Conservation (phyloP, 352 stramenopile species). For the Saprolegnia parasitica region DNA sequence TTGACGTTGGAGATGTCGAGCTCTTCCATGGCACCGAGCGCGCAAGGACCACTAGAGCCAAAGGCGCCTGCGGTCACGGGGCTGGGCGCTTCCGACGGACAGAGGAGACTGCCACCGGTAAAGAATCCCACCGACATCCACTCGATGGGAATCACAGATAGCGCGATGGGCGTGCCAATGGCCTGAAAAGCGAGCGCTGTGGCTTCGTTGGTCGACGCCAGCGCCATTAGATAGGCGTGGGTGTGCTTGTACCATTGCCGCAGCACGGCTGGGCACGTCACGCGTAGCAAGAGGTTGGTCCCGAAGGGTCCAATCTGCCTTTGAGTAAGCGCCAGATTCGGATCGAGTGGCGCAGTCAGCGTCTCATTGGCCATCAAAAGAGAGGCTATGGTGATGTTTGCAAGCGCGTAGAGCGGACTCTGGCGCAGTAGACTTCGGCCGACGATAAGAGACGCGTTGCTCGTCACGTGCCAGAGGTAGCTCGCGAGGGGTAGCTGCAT, state of each 20-base stretch:
- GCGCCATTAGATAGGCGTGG: not conserved
- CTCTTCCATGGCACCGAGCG: not conserved
- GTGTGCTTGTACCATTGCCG: not conserved
- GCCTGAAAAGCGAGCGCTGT: not conserved
- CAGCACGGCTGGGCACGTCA: not conserved
- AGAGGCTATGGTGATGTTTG: not conserved
- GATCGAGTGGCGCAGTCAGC: not conserved
- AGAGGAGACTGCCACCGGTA: not conserved
- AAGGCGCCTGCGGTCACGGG: not conserved
- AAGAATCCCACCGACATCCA: not conserved
- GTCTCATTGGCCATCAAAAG: not conserved
- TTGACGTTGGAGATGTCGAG: not conserved
- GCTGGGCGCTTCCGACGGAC: not conserved
- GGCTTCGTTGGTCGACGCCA: not conserved
- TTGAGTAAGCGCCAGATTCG: not conserved
- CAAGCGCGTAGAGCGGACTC: not conserved
- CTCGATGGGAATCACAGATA: not conserved
- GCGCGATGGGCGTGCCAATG: not conserved
- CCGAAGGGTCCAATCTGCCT: conserved; percentile 16
- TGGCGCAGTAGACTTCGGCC: not conserved
- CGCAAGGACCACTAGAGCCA: not conserved
- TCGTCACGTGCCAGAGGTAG: not conserved
- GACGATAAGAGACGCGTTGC: not conserved
- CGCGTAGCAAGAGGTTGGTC: not conserved
- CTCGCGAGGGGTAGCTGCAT: conserved; percentile 12